Evolutionary conservation across 352 stramenopile species (phyloP).

Genomic region (Hyaloperonospora brassicae): DNA sequence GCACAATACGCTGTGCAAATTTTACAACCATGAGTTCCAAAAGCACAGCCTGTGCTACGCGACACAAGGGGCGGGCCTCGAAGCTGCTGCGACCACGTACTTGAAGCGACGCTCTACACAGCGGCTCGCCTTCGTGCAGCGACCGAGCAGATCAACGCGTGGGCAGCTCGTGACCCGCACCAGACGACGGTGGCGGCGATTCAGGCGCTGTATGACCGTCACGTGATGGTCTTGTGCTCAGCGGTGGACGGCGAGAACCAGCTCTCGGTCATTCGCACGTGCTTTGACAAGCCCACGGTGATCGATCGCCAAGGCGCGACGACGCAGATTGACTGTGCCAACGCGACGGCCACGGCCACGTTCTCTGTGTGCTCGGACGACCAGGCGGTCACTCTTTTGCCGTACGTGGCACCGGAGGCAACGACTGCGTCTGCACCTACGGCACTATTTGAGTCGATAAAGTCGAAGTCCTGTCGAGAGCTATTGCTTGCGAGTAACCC

Average conservation of each 20-base stretch:
- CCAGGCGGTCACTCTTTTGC: slow-evolving; percentile 38
- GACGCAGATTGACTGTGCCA: slow-evolving; percentile 44
- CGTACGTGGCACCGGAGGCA: slow-evolving; percentile 29
- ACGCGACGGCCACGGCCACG: slow-evolving; percentile 33
- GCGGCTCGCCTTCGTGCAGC: slow-evolving; percentile 14
- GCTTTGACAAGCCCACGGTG: slow-evolving; percentile 37
- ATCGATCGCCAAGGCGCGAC: slow-evolving; percentile 30
- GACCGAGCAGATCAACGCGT: slow-evolving; percentile 26
- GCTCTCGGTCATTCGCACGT: slow-evolving; percentile 63
- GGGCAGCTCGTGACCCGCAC: slow-evolving; percentile 15
- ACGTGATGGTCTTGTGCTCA: slow-evolving; percentile 38
- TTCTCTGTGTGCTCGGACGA: slow-evolving; percentile 44
- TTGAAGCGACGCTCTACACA: slow-evolving; percentile 22
- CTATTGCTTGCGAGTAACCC: too few relatives aligned
- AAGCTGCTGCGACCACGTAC: slow-evolving; percentile 24
- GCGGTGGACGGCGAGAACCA: slow-evolving; percentile 43
- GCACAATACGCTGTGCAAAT: slow-evolving; percentile 50
- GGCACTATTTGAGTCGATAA: too few relatives aligned
- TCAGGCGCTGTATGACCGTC: slow-evolving; percentile 27
- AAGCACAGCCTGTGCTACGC: slow-evolving; percentile 81
- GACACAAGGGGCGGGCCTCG: slow-evolving; percentile 32
- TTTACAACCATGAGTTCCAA: slow-evolving; percentile 87
- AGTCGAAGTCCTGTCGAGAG: too few relatives aligned
- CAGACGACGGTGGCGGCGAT: slow-evolving; percentile 27
- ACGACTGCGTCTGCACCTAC: too few relatives aligned